These are phyloP conservation scores for Kalmusia sp. DNA, from an alignment of 2,329 filamentous ascomycete genomes.

Conservation along the genomic window DNA sequence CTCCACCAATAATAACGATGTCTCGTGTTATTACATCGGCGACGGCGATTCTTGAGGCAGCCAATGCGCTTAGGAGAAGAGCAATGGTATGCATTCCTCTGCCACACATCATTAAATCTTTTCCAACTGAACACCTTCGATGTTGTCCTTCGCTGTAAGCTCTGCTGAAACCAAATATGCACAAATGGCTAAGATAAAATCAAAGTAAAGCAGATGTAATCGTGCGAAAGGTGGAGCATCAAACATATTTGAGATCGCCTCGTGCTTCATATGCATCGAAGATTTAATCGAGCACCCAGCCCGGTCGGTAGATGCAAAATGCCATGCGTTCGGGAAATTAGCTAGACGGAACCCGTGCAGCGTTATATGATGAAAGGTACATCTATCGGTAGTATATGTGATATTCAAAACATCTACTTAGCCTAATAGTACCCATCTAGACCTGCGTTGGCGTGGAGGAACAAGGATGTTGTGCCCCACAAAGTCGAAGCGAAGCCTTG, in stretches of 20 bases:
- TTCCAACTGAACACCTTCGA: too few species aligned
- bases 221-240: background rate
- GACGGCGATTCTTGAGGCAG: background rate
- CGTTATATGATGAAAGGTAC: background rate
- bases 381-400: background rate
- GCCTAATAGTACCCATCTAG: background rate
- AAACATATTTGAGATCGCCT: too few species aligned
- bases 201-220: too few species aligned
- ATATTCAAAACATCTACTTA: background rate
- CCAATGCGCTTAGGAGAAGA: background rate
- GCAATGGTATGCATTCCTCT: background rate
- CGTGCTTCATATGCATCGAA: too few species aligned
- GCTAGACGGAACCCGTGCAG: background rate
- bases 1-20: constrained; percentile 48
- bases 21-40: constrained; percentile 14
- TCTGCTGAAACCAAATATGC: too few species aligned
- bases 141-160: too few species aligned
- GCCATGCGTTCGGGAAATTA: background rate
- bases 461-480: background rate
- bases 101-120: background rate
- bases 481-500: background rate
- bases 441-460: background rate
- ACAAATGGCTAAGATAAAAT: too few species aligned
- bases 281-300: too few species aligned
- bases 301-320: background rate